phyloP scores from a whole-genome alignment of 495 filamentous ascomycete genomes.

The Tetracladium marchalianum region DNA sequence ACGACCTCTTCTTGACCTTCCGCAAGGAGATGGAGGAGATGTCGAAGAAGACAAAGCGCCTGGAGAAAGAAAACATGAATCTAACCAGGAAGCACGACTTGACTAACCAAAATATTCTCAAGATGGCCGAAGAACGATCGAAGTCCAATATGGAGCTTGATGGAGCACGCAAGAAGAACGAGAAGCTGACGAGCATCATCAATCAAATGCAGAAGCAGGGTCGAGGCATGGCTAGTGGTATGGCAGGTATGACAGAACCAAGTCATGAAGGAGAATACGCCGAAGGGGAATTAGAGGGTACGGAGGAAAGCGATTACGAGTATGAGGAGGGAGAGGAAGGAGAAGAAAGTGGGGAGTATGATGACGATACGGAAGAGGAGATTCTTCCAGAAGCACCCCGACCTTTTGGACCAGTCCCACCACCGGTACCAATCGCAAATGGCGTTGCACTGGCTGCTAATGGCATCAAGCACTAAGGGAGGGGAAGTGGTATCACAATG shows the following conservation, averaged over 20 bases:
- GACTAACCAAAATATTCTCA: conserved; percentile 88
- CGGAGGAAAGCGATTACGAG: conserved; percentile 52
- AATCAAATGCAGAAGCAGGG: conserved; percentile 91
- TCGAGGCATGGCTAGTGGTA: conserved; percentile 50
- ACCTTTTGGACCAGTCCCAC: conserved; percentile 41
- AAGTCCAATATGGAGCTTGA: conserved; percentile 72
- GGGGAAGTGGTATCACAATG: neutral
- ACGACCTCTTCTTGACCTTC: conserved; percentile 96
- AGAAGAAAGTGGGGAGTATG: conserved; percentile 56
- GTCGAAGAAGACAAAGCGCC: conserved; percentile 97
- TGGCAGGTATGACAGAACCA: conserved; percentile 46
- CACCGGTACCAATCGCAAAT: conserved; percentile 41
- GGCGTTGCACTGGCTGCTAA: conserved; percentile 30
- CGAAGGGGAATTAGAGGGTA: conserved; percentile 59
- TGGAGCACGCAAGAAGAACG: conserved; percentile 75
- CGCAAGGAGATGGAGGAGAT: conserved; percentile 99
- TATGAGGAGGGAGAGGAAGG: conserved; percentile 65
- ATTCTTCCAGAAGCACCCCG: conserved; percentile 39
- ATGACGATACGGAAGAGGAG: conserved; percentile 54
- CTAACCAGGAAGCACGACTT: conserved; percentile 88
- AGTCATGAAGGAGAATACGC: conserved; percentile 34
- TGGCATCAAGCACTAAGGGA: conserved; percentile 26
- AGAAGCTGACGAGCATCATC: conserved; percentile 86
- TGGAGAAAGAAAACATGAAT: conserved; percentile 92
- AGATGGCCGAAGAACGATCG: conserved; percentile 95